phyloP scores from a whole-genome alignment of 2,329 filamentous ascomycete genomes.

The Arthrobotrys musiformis region DNA sequence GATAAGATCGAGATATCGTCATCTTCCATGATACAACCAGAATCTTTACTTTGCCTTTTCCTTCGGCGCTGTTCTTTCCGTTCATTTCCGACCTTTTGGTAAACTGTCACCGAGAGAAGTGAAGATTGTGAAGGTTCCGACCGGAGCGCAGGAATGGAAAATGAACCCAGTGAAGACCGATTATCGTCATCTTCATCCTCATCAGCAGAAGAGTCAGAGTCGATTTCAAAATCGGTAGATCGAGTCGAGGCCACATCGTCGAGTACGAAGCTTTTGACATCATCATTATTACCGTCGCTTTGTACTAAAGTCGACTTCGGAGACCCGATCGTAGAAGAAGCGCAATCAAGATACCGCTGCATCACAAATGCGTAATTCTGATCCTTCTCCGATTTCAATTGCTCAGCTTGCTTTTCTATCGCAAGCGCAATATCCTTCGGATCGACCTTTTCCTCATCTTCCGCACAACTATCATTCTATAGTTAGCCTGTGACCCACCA shows the following conservation, averaged over 20 bases:
- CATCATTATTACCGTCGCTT: not conserved
- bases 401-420: slow-evolving; percentile 39
- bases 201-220: not conserved
- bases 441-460: slow-evolving; percentile 35
- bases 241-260: slow-evolving; percentile 22
- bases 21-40: slow-evolving; percentile 41
- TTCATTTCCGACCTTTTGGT: slow-evolving; percentile 42
- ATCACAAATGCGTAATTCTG: slow-evolving; percentile 49
- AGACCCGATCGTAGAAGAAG: slow-evolving; percentile 50
- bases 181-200: not conserved
- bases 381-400: slow-evolving; percentile 49
- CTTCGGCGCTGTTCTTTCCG: slow-evolving; percentile 30
- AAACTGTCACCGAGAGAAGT: slow-evolving; percentile 36
- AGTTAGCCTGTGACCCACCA: not conserved
- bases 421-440: slow-evolving; percentile 42
- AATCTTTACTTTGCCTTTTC: slow-evolving; percentile 40
- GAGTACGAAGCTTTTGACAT: slow-evolving; percentile 35
- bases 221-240: slow-evolving; percentile 15
- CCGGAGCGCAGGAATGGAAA: slow-evolving; percentile 20
- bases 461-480: slow-evolving; percentile 22
- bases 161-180: slow-evolving; percentile 1
- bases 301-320: slow-evolving; percentile 48
- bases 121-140: slow-evolving; percentile 27
- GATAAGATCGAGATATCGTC: slow-evolving; percentile 43
- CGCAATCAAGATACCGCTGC: slow-evolving; percentile 50